phyloP scores from a whole-genome alignment of 1,139 yeast species.

The Zygosaccharomyces sapae region DNA sequence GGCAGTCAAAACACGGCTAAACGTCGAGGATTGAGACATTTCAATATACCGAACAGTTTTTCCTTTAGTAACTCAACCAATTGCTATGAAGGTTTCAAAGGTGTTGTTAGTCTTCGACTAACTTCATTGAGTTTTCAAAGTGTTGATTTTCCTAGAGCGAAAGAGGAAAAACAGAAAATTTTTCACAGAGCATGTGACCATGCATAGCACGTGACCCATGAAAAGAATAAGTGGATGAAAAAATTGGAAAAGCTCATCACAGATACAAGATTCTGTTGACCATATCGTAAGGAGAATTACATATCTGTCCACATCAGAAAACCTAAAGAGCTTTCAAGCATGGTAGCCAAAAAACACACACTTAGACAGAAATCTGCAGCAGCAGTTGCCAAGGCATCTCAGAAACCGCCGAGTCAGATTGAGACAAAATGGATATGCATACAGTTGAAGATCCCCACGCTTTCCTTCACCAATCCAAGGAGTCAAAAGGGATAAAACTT shows the following conservation, averaged over 20 bases:
- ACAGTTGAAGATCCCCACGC: constrained; percentile 43
- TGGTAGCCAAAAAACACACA: constrained; percentile 46
- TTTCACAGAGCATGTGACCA: neutral
- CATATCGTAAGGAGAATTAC: too few species aligned
- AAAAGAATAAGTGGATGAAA: too few species aligned
- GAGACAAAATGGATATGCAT: neutral
- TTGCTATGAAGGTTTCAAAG: too few species aligned
- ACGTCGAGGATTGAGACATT: constrained; percentile 25
- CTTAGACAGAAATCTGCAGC: constrained; percentile 9
- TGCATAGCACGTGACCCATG: neutral
- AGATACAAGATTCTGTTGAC: neutral
- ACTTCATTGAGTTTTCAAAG: neutral
- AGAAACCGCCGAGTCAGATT: neutral
- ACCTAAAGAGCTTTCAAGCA: neutral
- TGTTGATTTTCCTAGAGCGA: neutral
- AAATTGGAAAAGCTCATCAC: neutral
- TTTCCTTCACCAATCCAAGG: constrained; percentile 50
- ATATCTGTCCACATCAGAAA: too few species aligned
- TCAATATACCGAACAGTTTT: constrained; percentile 25
- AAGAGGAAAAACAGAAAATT: neutral
- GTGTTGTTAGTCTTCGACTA: neutral
- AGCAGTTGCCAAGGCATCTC: constrained; percentile 5
- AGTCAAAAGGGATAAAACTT: constrained; percentile 53
- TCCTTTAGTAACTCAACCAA: too few species aligned
- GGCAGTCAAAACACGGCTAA: constrained; percentile 36